These are phyloP conservation scores for Talaromyces islandicus DNA, from an alignment of 2,329 filamentous ascomycete species.

Conservation along the genomic window DNA sequence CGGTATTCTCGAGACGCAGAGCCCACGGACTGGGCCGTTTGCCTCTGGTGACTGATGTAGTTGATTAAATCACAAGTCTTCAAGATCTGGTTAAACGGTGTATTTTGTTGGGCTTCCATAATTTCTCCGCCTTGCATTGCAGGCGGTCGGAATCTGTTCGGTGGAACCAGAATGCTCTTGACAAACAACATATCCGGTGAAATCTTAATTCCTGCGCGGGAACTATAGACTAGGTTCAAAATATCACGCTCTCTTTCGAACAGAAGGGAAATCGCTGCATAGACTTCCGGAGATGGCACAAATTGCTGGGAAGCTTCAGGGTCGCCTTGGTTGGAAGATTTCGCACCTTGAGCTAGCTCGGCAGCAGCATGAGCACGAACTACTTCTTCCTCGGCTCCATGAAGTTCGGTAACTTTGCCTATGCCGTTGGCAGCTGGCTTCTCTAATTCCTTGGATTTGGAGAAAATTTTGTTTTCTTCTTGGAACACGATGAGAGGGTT, in stretches of 20 bases:
- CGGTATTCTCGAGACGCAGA: slow-evolving; percentile 57
- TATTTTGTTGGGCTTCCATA: slow-evolving; percentile 83
- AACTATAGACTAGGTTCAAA: slow-evolving; percentile 76
- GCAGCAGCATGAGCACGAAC: slow-evolving; percentile 46
- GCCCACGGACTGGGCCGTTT: slow-evolving; percentile 41
- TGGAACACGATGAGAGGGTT: slow-evolving; percentile 63
- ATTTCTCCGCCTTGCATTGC: slow-evolving; percentile 77
- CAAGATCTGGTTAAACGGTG: slow-evolving; percentile 78
- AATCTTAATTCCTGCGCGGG: slow-evolving; percentile 61
- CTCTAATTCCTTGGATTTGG: slow-evolving; percentile 7
- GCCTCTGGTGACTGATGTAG: slow-evolving; percentile 66
- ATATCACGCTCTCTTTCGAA: slow-evolving; percentile 86
- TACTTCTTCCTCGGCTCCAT: slow-evolving; percentile 56
- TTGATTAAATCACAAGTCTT: slow-evolving; percentile 67
- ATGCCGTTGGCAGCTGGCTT: slow-evolving; percentile 26
- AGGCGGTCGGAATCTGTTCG: slow-evolving; percentile 85
- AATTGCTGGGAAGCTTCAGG: slow-evolving; percentile 58
- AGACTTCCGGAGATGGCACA: slow-evolving; percentile 76
- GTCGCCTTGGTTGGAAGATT: slow-evolving; percentile 26
- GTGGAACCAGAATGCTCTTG: slow-evolving; percentile 77
- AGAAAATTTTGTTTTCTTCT: slow-evolving; percentile 27
- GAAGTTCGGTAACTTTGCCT: slow-evolving; percentile 45
- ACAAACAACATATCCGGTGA: slow-evolving; percentile 92
- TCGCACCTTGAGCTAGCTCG: slow-evolving; percentile 18
- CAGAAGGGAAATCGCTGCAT: slow-evolving; percentile 67